Percentiles rank a stretch among this genome's conserved stretches.
phyloP scores from a whole-genome alignment of 208 protist species.

The Acanthamoeba healyi region DNA sequence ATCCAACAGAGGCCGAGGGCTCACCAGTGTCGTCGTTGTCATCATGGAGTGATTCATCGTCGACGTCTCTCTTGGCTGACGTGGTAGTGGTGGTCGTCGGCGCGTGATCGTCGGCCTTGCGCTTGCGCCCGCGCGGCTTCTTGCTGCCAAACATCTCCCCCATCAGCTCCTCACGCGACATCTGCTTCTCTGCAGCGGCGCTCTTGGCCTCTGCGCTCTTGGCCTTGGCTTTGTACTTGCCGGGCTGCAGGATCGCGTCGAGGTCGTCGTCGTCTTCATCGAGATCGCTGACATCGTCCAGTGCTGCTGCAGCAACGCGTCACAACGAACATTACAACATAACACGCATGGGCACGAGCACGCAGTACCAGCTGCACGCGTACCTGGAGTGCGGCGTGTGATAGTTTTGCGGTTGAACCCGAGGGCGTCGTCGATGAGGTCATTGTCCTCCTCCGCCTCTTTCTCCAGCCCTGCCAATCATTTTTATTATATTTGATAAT shows the following conservation, averaged over 20 bases:
- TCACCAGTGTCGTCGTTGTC: background rate
- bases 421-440: background rate
- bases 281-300: background rate
- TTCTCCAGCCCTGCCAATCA: background rate
- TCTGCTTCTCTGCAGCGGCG: background rate
- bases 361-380: too few species aligned
- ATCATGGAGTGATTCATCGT: background rate
- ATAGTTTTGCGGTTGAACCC: too few species aligned
- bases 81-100: background rate
- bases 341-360: too few species aligned
- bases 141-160: background rate
- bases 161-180: conserved; percentile 22
- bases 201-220: background rate
- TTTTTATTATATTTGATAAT: background rate
- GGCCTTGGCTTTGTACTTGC: background rate
- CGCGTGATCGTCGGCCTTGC: background rate
- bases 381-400: too few species aligned
- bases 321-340: too few species aligned
- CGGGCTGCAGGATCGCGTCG: background rate
- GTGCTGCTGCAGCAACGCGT: too few species aligned
- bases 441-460: background rate
- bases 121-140: background rate
- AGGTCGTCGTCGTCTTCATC: background rate
- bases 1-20: background rate
- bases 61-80: too few species aligned